These are phyloP conservation scores for Acacia pycnantha DNA, from an alignment of 331 rosid species.

Conservation along the genomic window DNA sequence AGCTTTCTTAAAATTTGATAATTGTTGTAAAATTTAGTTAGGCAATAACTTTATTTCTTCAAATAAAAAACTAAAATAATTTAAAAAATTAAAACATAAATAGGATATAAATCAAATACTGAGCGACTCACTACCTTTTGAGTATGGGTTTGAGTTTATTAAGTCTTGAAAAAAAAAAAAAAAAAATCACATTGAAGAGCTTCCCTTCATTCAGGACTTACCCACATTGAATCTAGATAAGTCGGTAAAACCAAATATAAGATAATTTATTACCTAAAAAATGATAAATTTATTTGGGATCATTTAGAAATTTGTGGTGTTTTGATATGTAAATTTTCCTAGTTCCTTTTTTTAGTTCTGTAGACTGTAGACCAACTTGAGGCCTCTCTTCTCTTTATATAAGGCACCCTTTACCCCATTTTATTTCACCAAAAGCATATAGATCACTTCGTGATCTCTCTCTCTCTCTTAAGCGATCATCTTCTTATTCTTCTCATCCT, in stretches of 20 bases:
- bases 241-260: too few species aligned
- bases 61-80: too few species aligned
- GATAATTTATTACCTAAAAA: neutral
- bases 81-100: too few species aligned
- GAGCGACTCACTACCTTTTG: too few species aligned
- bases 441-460: neutral
- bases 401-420: constrained; percentile 31
- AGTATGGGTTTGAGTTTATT: too few species aligned
- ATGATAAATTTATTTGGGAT: neutral
- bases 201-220: too few species aligned
- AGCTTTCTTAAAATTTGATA: too few species aligned
- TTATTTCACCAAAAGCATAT: constrained; percentile 33
- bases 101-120: too few species aligned
- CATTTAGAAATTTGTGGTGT: neutral
- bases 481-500: neutral
- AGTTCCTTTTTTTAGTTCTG: neutral
- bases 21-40: too few species aligned
- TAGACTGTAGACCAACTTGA: constrained; percentile 23
- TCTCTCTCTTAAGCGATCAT: neutral
- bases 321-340: neutral
- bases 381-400: constrained; percentile 33
- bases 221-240: neutral
- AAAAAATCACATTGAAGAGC: too few species aligned
- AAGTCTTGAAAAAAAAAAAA: too few species aligned
- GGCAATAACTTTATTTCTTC: too few species aligned